These are phyloP conservation scores for Sporobolus alterniflorus DNA, from an alignment of 202 grass and related monocot species.

Conservation along the genomic window DNA sequence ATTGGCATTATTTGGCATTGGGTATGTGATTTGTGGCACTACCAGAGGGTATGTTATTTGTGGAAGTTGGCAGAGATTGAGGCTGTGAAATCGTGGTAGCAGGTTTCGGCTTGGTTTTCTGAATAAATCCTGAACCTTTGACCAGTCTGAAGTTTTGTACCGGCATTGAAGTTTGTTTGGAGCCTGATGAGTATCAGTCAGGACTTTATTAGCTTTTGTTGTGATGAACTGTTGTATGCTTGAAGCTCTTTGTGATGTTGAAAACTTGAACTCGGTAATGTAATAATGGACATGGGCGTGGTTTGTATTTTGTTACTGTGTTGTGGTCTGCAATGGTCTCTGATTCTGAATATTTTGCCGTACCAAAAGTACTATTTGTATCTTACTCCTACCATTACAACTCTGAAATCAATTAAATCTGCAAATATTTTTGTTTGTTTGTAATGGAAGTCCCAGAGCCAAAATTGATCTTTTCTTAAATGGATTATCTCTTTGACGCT, in stretches of 20 bases:
- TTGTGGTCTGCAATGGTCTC: not conserved
- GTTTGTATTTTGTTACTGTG: not conserved
- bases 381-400: no score
- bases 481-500: no score
- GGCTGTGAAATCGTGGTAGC: not conserved
- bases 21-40: no score
- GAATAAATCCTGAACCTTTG: conserved; percentile 49
- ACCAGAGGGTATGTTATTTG: no score
- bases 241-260: conserved; percentile 1
- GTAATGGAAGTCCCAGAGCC: no score
- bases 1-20: no score
- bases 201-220: not conserved
- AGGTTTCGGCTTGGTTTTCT: conserved; percentile 10
- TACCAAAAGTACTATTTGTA: not conserved
- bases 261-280: conserved; percentile 17
- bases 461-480: no score
- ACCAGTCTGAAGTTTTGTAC: conserved; percentile 20
- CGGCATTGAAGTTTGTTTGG: not conserved
- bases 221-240: conserved; percentile 15
- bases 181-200: conserved; percentile 6
- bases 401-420: not conserved
- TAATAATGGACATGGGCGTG: conserved; percentile 1
- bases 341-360: not conserved
- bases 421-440: not conserved
- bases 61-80: no score